Evolutionary conservation across 805 yeast genomes (phyloP).

Genomic region (Metschnikowia koreensis): DNA sequence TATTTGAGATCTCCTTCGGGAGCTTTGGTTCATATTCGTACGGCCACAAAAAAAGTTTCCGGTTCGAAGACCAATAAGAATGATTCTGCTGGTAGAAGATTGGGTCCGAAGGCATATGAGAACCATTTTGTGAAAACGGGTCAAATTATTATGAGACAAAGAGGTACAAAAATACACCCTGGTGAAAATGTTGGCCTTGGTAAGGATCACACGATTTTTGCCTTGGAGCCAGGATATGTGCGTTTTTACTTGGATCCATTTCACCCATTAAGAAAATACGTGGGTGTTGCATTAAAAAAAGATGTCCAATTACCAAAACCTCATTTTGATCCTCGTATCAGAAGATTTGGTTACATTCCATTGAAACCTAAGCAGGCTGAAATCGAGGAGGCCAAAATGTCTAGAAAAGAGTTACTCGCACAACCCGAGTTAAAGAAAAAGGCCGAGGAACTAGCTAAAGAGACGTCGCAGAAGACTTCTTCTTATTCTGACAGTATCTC

Average conservation of each 20-base stretch:
- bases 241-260: slow-evolving; percentile 92
- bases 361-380: slow-evolving; percentile 52
- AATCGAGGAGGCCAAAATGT: slow-evolving; percentile 58
- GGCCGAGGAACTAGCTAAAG: slow-evolving; percentile 38
- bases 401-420: slow-evolving; percentile 64
- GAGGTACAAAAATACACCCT: slow-evolving; percentile 93
- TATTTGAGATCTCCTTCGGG: slow-evolving; percentile 11
- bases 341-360: slow-evolving; percentile 75
- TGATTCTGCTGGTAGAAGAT: slow-evolving; percentile 91
- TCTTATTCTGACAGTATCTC: slow-evolving; percentile 19
- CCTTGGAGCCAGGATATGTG: slow-evolving; percentile 90
- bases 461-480: slow-evolving; percentile 29
- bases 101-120: slow-evolving; percentile 88
- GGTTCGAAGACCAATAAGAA: slow-evolving; percentile 93
- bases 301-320: slow-evolving; percentile 75
- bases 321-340: slow-evolving; percentile 82
- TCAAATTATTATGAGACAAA: slow-evolving; percentile 85
- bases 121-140: slow-evolving; percentile 76
- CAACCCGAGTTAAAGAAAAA: slow-evolving; percentile 49
- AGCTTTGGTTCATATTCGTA: slow-evolving; percentile 55
- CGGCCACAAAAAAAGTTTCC: slow-evolving; percentile 90
- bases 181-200: slow-evolving; percentile 92
- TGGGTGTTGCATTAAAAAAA: slow-evolving; percentile 76
- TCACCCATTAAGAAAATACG: slow-evolving; percentile 87
- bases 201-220: slow-evolving; percentile 88